Evolutionary conservation across 1,139 yeast species (phyloP).

Genomic region (Hyphopichia wangnamkhiaoensis): DNA sequence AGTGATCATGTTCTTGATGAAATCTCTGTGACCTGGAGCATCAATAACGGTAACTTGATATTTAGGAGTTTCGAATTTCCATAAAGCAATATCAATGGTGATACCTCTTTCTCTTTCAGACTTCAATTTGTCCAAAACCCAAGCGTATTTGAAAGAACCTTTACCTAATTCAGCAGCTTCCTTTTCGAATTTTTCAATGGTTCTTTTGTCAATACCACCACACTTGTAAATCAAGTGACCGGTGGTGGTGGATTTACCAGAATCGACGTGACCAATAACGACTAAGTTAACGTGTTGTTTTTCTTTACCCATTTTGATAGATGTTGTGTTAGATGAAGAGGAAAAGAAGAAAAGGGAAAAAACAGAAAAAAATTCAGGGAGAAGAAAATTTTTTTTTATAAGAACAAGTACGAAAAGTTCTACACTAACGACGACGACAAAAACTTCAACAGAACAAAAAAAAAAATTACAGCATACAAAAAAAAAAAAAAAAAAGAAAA

Average conservation of each 20-base stretch:
- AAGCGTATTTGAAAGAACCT: constrained; percentile 98
- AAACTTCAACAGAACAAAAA: not conserved
- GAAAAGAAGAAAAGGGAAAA: constrained; percentile 4
- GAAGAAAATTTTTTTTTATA: constrained; percentile 4
- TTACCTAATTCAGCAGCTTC: constrained; percentile 98
- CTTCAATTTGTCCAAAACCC: constrained; percentile 95
- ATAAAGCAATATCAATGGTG: constrained; percentile 91
- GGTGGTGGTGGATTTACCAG: constrained; percentile 97
- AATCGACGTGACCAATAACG: constrained; percentile 99
- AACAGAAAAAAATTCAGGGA: constrained; percentile 6
- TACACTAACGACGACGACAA: no score
- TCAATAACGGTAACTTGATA: constrained; percentile 91
- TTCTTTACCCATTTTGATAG: constrained; percentile 76
- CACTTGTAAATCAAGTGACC: constrained; percentile 98
- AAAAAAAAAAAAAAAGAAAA: not conserved
- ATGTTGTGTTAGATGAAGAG: constrained; percentile 5
- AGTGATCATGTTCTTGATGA: constrained; percentile 94
- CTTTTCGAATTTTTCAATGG: constrained; percentile 98
- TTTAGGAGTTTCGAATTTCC: constrained; percentile 96
- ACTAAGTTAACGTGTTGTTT: constrained; percentile 98
- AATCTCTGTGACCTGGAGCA: constrained; percentile 97
- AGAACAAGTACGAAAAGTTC: constrained; percentile 4
- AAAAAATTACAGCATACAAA: not conserved
- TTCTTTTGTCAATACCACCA: constrained; percentile 94
- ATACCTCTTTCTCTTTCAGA: constrained; percentile 98